Base-by-base conservation (phyloP, 2,329 filamentous ascomycete genomes). In the Dactylellina leptospora region DNA sequence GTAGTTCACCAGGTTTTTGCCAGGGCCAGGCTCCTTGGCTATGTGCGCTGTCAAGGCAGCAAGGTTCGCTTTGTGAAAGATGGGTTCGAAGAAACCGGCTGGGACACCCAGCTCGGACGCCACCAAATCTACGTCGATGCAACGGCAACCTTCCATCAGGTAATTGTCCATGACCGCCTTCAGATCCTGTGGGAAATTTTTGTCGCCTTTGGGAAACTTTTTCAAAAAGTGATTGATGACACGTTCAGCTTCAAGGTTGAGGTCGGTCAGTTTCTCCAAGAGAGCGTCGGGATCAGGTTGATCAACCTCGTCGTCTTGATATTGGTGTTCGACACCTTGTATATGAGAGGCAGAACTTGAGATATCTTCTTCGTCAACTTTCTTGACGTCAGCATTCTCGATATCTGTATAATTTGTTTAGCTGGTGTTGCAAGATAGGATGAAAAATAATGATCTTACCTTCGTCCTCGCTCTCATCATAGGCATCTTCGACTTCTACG, bases 41-140 rank as follows among this genome's bases (percentile, higher is more conserved):
- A 56, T 23, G 4, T 53, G 11, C 9, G 51, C 30, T 1, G 66
- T 18, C 3, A 71, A 30, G 0, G 45, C 58, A 1, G 66, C 66
- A 11, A 71, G 16, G 27, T 71, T 71, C 3, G 66, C 66, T 13
- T 71, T 71, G n/a, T 36, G 50, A 18, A 71, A 53, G 9, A 71
- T 53, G 0, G 42, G 50, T 11, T 58, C 51, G 23, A 71, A 55
- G 10, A 11, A 16, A 4, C 44, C 20, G 8, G 22, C 4, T 16
- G 33, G 20, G 16, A 62, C 40, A 10, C 58, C 58, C 4, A 62
- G 16, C 3, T 30, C 11, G 0, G 8, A 9, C 2, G 50, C 30
- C 3, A 71, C 30, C 1, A n/a, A 11, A 4, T 30, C 16, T 8
- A 36, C 20, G 18, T 71, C 44, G 8, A 71, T 71, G 13, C 25